Evolutionary conservation across 805 yeast genomes (phyloP), one percentile per base, ranked within the genome.

Genomic region (Hanseniaspora occidentalis): DNA sequence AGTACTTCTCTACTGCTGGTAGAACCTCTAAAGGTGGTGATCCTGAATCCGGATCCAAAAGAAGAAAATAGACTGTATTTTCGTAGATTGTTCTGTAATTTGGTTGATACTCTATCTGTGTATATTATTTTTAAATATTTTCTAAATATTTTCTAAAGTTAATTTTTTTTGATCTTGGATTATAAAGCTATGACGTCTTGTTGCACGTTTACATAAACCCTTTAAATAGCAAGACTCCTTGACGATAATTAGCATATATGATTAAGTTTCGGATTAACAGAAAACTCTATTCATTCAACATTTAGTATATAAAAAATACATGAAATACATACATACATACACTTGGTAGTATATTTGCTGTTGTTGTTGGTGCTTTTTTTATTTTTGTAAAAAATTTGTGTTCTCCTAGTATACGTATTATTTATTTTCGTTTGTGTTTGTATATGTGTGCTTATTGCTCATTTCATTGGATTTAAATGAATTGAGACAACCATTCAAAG

Each of bases 401-500:
- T 18, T 13, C 9, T 9, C 38, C 21, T 35, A 14, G 22, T 11
- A 17, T 35, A 35, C 20, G 23, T 33, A 35, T 24, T n/a, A n/a
- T 23, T 23, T 23, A 23, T 23, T 23, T 23, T 23, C n/a, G n/a
- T 3, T 17, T 31, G 20, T 18, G 20, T 8, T 18, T 31, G 20
- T 31, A 31, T 31, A 31, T 14, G 13, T 31, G 7, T 31, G 35
- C 11, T 33, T 10, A 18, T 13, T 18, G n/a, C 14, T 22, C 25
- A n/a, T n/a, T n/a, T n/a, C n/a, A n/a, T n/a, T n/a, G n/a, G n/a
- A 17, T 14, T 58, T 73, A 89, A 54, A 89, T 89, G 66, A 83
- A 89, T 68, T 92, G 95, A 46, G 96, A 85, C 58, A 92, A 76
- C 97, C 96, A 92, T 73, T 85, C 83, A 75, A 92, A 86, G 47